A percentile compares a stretch with the other conserved stretches of the same genome.
Evolutionary conservation across 148 eudicot species (phyloP).

Genomic region (Amaranthus cruentus): DNA sequence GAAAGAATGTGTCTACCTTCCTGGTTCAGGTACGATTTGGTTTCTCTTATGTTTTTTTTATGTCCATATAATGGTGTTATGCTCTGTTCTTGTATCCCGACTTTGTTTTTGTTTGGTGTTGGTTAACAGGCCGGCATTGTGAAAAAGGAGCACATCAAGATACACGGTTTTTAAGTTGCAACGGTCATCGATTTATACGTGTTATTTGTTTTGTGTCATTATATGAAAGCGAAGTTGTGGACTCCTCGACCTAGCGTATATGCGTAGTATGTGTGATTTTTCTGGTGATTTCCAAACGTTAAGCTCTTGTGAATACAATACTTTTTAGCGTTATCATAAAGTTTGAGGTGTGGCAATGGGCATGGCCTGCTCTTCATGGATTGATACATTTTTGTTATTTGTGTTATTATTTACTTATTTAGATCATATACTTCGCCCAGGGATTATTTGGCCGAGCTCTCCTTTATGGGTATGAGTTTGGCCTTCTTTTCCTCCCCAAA

Average conservation of each 20-base stretch:
- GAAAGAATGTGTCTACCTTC: constrained; percentile 88
- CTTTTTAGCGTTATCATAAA: too few species aligned
- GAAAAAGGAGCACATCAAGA: constrained; percentile 89
- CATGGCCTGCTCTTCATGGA: too few species aligned
- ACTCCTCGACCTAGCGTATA: constrained; percentile 8
- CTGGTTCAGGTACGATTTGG: constrained; percentile 58
- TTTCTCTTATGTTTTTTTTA: not conserved
- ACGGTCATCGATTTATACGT: not conserved
- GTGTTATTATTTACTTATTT: too few species aligned
- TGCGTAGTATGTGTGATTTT: constrained; percentile 11
- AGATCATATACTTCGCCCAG: too few species aligned
- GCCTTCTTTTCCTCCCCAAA: too few species aligned
- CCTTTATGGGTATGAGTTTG: too few species aligned
- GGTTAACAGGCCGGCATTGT: constrained; percentile 74
- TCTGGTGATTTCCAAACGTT: too few species aligned
- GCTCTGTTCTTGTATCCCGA: not conserved
- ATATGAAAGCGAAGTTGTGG: constrained; percentile 16
- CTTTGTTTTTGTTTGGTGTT: not conserved
- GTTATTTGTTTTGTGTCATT: constrained; percentile 1
- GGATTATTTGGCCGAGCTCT: too few species aligned
- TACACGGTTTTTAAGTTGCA: constrained; percentile 70
- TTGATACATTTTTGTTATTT: too few species aligned
- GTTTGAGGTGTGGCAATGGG: too few species aligned
- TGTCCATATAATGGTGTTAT: not conserved
- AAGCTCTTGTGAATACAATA: too few species aligned